Base-by-base conservation (phyloP, 2,329 filamentous ascomycete species). In the Aaosphaeria arxii region DNA sequence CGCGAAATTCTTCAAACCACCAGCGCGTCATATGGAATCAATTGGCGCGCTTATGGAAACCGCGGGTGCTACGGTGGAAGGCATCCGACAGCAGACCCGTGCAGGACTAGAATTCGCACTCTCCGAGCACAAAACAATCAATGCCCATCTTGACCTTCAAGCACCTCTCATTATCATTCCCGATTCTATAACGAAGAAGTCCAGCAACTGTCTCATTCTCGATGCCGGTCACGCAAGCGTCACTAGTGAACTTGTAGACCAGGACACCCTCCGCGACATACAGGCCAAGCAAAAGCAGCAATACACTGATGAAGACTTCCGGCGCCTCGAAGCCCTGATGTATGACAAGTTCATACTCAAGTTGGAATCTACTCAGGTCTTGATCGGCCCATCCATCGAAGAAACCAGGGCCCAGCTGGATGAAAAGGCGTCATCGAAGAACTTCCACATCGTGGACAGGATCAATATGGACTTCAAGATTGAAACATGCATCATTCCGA, bases 391-490 rank as follows among this genome's bases (percentile, higher is more conserved):
- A 0, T 95, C 92, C 0, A 89, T 99, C 42, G 87, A 95, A 46
- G 88, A 89, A 55, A 94, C 95, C 0, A 94, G 92, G 64, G 80
- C 85, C 4, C 90, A 96, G 58, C 77, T 99, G 4, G 80, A 81
- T 9, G 78, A 84, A 30, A 81, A 83, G 53, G 82, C 86, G 29
- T 82, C 87, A 5, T 77, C 80, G 1, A 86, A 86, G 48, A 85
- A 86, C 53, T 80, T 95, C 56, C 92, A 97, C 66, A 85, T 99
- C 46, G 89, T 99, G 33, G 92, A 99, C 68, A 86, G 89, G 56
- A 99, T 99, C 75, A 99, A 96, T 58, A 88, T 99, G 59, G 89
- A 97, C 67, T 97, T 99, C 67, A 85, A 91, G 7, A 84, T 99
- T n/a, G 91, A 96, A 67, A 87, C 88, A 17, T 99, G 91, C 6